Conservation (phyloP, 352 stramenopile species). For the Pythium monospermum region DNA sequence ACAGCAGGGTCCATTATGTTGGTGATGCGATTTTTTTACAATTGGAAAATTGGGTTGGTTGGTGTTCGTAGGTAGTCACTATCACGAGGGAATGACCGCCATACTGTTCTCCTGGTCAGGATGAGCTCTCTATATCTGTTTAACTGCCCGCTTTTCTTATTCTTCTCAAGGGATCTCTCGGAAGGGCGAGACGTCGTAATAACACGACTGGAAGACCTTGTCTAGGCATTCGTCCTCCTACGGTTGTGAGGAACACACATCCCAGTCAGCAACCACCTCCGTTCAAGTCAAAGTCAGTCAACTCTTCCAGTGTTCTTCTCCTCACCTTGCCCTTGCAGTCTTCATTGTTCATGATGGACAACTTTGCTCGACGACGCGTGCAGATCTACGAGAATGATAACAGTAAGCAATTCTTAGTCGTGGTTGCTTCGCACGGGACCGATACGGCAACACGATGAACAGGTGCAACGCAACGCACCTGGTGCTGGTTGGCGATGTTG, state of each 20-base stretch:
- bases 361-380: conserved; percentile 82
- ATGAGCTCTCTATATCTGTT: neutral
- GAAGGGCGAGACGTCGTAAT: conserved; percentile 78
- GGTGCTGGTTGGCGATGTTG: conserved; percentile 85
- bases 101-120: no score
- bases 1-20: no score
- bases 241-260: no score
- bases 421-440: no score
- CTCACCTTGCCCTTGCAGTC: conserved; percentile 64
- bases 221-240: conserved; percentile 84
- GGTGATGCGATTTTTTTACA: no score
- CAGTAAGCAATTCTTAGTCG: no score
- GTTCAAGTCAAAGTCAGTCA: neutral
- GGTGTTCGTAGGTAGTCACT: neutral
- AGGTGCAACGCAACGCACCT: conserved; percentile 48
- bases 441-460: no score
- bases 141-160: no score
- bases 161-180: conserved; percentile 80
- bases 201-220: conserved; percentile 82
- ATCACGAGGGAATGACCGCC: neutral
- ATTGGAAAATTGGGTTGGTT: no score
- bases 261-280: neutral
- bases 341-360: conserved; percentile 45
- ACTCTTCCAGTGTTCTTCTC: no score
- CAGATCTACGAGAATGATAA: conserved; percentile 57